phyloP scores from a whole-genome alignment of 2,329 filamentous ascomycete genomes.

The Aureobasidium sp. region DNA sequence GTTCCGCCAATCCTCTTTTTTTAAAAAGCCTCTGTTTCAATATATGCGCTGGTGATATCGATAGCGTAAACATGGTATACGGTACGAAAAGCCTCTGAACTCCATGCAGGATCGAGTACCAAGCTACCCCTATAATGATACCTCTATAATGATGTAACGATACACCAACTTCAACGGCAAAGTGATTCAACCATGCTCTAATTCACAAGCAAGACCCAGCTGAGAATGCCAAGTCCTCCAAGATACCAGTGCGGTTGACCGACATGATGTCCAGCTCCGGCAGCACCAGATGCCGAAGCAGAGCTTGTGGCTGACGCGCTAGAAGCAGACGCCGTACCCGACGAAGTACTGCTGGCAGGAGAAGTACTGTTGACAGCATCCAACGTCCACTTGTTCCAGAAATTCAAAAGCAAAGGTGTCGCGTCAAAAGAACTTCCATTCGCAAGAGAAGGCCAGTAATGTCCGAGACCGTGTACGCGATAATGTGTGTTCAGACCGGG shows the following conservation, averaged over 20 bases:
- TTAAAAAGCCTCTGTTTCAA: no score
- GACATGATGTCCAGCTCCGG: neutral
- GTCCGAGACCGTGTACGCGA: conserved; percentile 31
- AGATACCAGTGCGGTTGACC: neutral
- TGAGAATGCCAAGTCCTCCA: neutral
- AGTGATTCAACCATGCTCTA: no score
- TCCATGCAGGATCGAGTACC: no score
- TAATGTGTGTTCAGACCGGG: conserved; percentile 35
- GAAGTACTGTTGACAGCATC: neutral
- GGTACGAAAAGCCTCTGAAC: no score
- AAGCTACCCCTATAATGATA: no score
- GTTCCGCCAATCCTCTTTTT: no score
- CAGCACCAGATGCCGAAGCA: neutral
- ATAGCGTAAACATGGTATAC: no score
- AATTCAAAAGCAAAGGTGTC: conserved; percentile 22
- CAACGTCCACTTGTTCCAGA: conserved; percentile 23
- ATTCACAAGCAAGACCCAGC: neutral
- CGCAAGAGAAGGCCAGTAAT: conserved; percentile 35
- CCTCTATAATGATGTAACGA: no score
- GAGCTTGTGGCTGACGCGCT: neutral
- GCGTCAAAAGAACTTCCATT: conserved; percentile 18
- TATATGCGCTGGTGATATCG: no score
- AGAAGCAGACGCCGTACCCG: neutral
- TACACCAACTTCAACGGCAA: no score
- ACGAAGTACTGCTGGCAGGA: neutral